Percentiles rank a stretch among this genome's conserved stretches.
These are phyloP conservation scores for Botrytis medusae DNA, from an alignment of 2,329 filamentous ascomycete genomes.

Conservation along the genomic window DNA sequence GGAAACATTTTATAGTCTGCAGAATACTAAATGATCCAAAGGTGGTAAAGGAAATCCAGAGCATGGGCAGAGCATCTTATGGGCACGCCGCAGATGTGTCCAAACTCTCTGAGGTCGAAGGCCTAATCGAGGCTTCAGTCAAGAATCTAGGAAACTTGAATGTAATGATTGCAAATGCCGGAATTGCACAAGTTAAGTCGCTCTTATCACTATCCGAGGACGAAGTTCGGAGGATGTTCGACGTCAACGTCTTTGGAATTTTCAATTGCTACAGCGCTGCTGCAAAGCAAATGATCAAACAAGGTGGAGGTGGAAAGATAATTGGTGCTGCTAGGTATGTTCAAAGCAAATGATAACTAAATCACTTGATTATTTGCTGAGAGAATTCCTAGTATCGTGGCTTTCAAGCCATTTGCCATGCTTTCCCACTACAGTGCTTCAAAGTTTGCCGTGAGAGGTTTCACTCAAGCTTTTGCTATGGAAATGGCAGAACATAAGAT, in stretches of 20 bases:
- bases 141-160: slow-evolving; percentile 34
- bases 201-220: slow-evolving; percentile 35
- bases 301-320: slow-evolving; percentile 48
- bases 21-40: slow-evolving; percentile 4
- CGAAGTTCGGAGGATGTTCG: slow-evolving; percentile 52
- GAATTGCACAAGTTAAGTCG: slow-evolving; percentile 37
- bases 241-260: slow-evolving; percentile 64
- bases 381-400: slow-evolving; percentile 47
- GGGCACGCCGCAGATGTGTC: slow-evolving; percentile 60
- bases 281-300: slow-evolving; percentile 63
- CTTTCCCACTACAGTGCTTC: slow-evolving; percentile 63
- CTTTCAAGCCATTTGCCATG: slow-evolving; percentile 58
- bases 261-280: slow-evolving; percentile 65
- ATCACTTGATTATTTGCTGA: slow-evolving; percentile 7
- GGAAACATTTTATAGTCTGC: neutral
- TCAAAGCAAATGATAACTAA: neutral
- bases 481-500: slow-evolving; percentile 65
- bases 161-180: slow-evolving; percentile 39
- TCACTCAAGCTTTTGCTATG: slow-evolving; percentile 66
- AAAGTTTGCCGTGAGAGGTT: slow-evolving; percentile 66
- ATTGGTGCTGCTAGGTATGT: slow-evolving; percentile 36
- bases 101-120: slow-evolving; percentile 36
- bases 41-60: slow-evolving; percentile 52
- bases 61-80: slow-evolving; percentile 52
- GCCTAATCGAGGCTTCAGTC: slow-evolving; percentile 33